Percentiles rank a stretch among this genome's conserved stretches.
Evolutionary conservation across 225 moss, liverwort and hornwort species (phyloP).

Genomic region (Climacium dendroides): DNA sequence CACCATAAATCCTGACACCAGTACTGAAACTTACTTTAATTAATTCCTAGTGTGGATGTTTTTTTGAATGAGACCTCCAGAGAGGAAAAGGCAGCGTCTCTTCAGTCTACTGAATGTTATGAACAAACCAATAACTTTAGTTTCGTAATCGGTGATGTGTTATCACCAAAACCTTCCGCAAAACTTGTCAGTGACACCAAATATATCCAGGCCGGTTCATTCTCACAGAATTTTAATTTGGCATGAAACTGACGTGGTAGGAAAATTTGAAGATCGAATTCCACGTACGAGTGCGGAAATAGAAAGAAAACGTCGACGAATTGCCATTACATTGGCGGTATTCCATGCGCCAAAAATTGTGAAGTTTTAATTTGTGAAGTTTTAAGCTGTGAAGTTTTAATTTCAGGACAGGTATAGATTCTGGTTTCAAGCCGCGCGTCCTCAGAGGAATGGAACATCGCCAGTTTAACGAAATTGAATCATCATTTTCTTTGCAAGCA

Average conservation of each 20-base stretch:
- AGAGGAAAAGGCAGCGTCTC: no score
- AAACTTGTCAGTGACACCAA: background rate
- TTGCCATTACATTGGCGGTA: background rate
- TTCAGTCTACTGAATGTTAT: no score
- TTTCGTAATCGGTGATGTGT: no score
- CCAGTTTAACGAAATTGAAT: background rate
- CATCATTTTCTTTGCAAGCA: background rate
- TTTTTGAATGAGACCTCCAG: no score
- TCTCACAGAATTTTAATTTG: background rate
- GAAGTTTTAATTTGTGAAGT: no score
- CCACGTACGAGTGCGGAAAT: background rate
- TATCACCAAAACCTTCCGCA: no score
- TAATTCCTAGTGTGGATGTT: no score
- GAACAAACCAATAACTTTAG: no score
- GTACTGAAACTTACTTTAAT: no score
- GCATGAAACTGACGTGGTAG: background rate
- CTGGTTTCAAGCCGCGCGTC: background rate
- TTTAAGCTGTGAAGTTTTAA: no score
- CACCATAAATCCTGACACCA: no score
- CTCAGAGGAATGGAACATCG: background rate
- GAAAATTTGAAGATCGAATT: background rate
- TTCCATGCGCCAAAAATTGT: background rate
- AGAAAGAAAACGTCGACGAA: background rate
- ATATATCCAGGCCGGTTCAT: background rate
- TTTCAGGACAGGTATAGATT: background rate